Conservation (phyloP, 2,329 filamentous ascomycete genomes). For the Didymella lethalis region DNA sequence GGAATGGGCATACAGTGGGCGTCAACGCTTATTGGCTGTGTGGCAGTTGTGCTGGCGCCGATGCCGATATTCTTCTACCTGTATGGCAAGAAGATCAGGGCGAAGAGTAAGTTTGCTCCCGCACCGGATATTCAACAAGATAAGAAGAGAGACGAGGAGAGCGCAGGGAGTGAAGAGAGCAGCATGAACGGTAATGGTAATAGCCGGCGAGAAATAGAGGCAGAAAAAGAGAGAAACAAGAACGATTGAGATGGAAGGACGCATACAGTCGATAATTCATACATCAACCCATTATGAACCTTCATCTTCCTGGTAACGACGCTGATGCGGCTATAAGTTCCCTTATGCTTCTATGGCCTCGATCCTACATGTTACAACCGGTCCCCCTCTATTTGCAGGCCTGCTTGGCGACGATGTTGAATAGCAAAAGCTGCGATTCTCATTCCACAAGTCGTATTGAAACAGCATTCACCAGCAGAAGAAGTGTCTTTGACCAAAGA, state of each 20-base stretch:
- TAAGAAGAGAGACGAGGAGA: constrained; percentile 46
- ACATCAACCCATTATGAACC: too few species aligned
- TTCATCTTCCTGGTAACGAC: too few species aligned
- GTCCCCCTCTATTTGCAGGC: too few species aligned
- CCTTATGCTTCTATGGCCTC: too few species aligned
- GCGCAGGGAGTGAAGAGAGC: constrained; percentile 13
- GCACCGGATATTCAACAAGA: constrained; percentile 51
- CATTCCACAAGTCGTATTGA: too few species aligned
- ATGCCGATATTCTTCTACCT: constrained; percentile 57
- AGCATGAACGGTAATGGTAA: not conserved
- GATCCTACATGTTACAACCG: too few species aligned
- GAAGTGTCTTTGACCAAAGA: too few species aligned
- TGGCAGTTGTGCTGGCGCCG: constrained; percentile 54
- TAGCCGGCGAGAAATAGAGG: not conserved
- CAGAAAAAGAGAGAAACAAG: constrained; percentile 12
- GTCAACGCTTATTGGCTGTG: constrained; percentile 54
- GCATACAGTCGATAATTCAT: too few species aligned
- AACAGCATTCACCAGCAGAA: too few species aligned
- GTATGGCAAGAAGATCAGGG: constrained; percentile 55
- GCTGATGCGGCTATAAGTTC: too few species aligned
- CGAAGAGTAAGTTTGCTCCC: constrained; percentile 54
- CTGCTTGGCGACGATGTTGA: too few species aligned
- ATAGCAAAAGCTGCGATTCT: too few species aligned
- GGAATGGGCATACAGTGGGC: constrained; percentile 61
- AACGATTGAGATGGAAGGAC: not conserved